Evolutionary conservation across 2,329 filamentous ascomycete genomes (phyloP), one percentile per base, ranked within the genome.

Genomic region (Diaporthe amygdali): DNA sequence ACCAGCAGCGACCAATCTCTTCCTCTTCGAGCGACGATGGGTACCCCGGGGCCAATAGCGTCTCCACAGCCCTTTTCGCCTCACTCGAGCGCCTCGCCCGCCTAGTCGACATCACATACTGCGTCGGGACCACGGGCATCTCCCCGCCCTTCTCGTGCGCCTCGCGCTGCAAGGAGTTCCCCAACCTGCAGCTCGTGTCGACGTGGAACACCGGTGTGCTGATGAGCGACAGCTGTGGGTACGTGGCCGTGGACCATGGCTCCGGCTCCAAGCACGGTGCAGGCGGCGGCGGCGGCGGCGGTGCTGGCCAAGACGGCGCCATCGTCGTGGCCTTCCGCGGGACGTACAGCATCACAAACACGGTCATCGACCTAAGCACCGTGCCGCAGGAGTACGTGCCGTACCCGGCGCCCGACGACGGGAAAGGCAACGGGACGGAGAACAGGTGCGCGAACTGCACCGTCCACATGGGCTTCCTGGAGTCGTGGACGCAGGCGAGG

Each of bases 61-160:
- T 96, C 69, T 91, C 93, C 5, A 78, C 82, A 34, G 77, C 85
- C 30, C 87, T 98, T 73, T 98, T 97, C 82, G 84, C 89, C 71
- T 91, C 94, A 22, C 90, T 99, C 17, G 95, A 98, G 81, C 93
- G 97, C 77, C 86, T 96, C 69, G 90, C 96, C n/a, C 92, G 95
- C 68, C 88, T 98, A 32, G 96, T 98, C 74, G 96, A 99, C 80
- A 96, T 98, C 72, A 87, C 94, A 59, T 98, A 98, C 83, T 99
- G 96, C 81, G 93, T 98, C 71, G 95, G 95, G 73, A 91, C 89
- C 6, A 92, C 93, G 0, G 96, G 96, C 47, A 91, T 99, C 73
- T 86, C 88, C 63, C 91, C 91, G 75, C 96, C 96, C 0, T 99
- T 99, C 80, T 83, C 87, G 39, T 99, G 96, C 81, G 88, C 92